phyloP scores from a whole-genome alignment of 805 yeast species.

The Clavispora santaluciae region DNA sequence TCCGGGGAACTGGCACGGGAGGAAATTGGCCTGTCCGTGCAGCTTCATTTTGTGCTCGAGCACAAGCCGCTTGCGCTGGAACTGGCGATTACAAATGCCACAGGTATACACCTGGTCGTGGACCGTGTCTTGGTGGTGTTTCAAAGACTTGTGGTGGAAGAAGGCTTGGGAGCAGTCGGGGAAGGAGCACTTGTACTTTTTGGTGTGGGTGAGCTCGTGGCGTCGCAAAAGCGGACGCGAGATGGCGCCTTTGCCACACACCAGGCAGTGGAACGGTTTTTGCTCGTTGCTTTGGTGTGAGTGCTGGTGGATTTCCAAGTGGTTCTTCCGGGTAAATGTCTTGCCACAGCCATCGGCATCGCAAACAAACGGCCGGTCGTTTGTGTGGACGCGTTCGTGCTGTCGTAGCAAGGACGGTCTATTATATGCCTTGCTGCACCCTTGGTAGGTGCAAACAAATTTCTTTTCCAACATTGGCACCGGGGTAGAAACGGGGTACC shows the following conservation, averaged over 20 bases:
- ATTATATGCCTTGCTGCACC: conserved; percentile 71
- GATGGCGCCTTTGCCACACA: conserved; percentile 79
- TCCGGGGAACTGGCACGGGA: conserved; percentile 59
- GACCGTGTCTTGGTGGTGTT: conserved; percentile 61
- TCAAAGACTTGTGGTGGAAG: conserved; percentile 67
- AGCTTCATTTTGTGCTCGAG: conserved; percentile 60
- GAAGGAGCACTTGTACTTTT: conserved; percentile 42
- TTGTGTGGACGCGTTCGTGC: conserved; percentile 73
- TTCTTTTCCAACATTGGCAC: conserved; percentile 30
- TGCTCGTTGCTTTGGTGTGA: conserved; percentile 51
- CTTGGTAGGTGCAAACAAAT: conserved; percentile 57
- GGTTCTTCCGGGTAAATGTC: conserved; percentile 71
- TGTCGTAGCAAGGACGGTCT: conserved; percentile 81
- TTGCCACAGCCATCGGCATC: conserved; percentile 50
- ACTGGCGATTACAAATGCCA: conserved; percentile 57
- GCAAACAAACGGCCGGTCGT: conserved; percentile 74
- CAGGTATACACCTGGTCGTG: conserved; percentile 60
- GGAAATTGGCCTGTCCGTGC: conserved; percentile 54
- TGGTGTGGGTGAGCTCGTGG: conserved; percentile 77
- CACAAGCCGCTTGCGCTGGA: conserved; percentile 60
- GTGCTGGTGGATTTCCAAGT: conserved; percentile 67
- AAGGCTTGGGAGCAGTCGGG: conserved; percentile 65
- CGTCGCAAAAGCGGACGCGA: conserved; percentile 76
- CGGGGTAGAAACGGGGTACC: not conserved
- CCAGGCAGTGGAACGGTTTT: conserved; percentile 68